A percentile compares a stretch with the other conserved stretches of the same genome.
Evolutionary conservation across 202 grass and related monocot genomes (phyloP).

Genomic region (Panicum virgatum): DNA sequence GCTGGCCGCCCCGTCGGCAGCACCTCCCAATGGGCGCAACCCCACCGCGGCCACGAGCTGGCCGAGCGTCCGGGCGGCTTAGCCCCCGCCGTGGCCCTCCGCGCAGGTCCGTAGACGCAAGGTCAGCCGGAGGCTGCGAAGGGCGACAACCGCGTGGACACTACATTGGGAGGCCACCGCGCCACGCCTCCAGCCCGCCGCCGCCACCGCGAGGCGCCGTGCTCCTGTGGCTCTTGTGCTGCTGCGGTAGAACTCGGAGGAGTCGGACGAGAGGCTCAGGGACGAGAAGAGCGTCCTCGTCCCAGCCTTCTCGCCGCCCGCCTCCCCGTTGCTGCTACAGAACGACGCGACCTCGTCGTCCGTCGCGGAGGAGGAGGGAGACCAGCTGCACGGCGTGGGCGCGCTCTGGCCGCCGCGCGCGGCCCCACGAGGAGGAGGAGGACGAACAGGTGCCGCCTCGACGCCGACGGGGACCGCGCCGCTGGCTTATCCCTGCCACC

Average conservation of each 20-base stretch:
- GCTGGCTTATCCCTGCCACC: slow-evolving; percentile 18
- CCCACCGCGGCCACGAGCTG: no score
- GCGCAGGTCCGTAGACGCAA: no score
- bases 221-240: slow-evolving; percentile 22
- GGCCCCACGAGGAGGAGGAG: slow-evolving; percentile 8
- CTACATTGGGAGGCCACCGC: no score
- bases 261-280: slow-evolving; percentile 78
- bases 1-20: no score
- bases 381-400: slow-evolving; percentile 44
- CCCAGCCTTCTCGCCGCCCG: slow-evolving; percentile 46
- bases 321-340: slow-evolving; percentile 44
- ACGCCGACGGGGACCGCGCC: slow-evolving; percentile 40
- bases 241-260: slow-evolving; percentile 65
- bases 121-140: no score
- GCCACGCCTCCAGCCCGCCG: no score
- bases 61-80: no score
- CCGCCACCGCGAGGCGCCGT: not conserved
- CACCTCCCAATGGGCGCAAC: no score
- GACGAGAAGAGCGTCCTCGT: slow-evolving; percentile 73
- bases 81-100: no score
- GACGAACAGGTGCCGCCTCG: no score
- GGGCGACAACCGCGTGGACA: no score
- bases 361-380: slow-evolving; percentile 52
- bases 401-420: slow-evolving; percentile 25
- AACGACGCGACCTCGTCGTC: slow-evolving; percentile 55